Conservation (phyloP, 1,284 basidiomycete genomes). For the Cryptococcus neoformans region DNA sequence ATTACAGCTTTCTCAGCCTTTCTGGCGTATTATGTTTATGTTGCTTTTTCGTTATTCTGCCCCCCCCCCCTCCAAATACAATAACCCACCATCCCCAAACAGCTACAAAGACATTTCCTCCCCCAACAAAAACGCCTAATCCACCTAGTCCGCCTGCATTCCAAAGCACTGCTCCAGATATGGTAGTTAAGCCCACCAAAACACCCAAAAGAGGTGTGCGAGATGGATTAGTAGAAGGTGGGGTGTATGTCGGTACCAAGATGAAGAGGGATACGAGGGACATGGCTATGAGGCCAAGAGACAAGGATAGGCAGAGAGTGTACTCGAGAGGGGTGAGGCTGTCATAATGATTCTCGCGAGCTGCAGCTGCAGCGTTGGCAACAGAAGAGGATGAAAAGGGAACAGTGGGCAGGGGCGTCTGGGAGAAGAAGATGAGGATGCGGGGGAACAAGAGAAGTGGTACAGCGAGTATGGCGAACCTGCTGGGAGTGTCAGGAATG, state of each 20-base stretch:
- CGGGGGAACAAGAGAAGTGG: conserved; percentile 46
- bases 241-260: conserved; percentile 33
- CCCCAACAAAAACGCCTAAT: conserved; percentile 28
- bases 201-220: conserved; percentile 33
- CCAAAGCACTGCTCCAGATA: conserved; percentile 29
- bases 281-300: conserved; percentile 36
- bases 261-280: conserved; percentile 36
- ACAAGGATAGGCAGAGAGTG: conserved; percentile 34
- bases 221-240: conserved; percentile 21
- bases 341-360: conserved; percentile 39
- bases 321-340: conserved; percentile 42
- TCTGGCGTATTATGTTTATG: conserved; percentile 21
- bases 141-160: conserved; percentile 39
- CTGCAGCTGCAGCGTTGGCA: conserved; percentile 9
- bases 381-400: conserved; percentile 4
- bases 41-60: conserved; percentile 16
- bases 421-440: conserved; percentile 46
- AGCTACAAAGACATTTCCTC: conserved; percentile 37
- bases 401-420: conserved; percentile 20
- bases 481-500: conserved; percentile 4
- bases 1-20: conserved; percentile 22
- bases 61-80: conserved; percentile 38
- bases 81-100: conserved; percentile 49
- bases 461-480: conserved; percentile 38
- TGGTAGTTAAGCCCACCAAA: conserved; percentile 30